Base-by-base conservation (phyloP, 441 rosid genomes). In the Codiaeum variegatum region DNA sequence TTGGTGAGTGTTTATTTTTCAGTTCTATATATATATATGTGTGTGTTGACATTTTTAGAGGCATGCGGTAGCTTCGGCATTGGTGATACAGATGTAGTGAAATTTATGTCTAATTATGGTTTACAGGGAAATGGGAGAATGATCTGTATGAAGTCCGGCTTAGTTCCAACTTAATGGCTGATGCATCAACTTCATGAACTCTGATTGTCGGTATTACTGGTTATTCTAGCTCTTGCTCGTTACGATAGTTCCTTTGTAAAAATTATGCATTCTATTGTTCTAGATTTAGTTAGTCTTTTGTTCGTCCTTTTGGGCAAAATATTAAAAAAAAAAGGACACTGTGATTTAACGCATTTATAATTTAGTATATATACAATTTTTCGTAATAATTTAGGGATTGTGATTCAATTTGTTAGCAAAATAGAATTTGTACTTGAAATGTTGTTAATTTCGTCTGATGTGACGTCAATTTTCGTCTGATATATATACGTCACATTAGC, bases 121-220 rank as follows among this genome's bases (percentile, higher is more conserved):
- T 68, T 68, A 73, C 88, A 92, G 99, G 82, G 74, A 86, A 88
- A 77, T 92, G 91, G 77, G 90, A 91, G 76, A 72, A 81, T 38
- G 73, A 82, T 76, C 82, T 89, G 0, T 94, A 88, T 58, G 97
- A 94, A 85, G 96, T 92, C 75, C 83, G 82, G 78, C 85, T 92
- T 46, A 79, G 92, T 52, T 90, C 99, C 67, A 85, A 85, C 78
- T 51, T 85, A 51, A 83, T 60, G 58, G 80, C 84, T 26, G 79
- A 63, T 38, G 78, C 79, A 42, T 75, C 85, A 72, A 32, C 93
- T 69, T 83, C 88, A 23, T 81, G 85, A 85, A 64, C 74, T 40
- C 74, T 40, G n/a, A 55, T 61, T 16, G 55, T 54, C 55, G 65
- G 59, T 73, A 62, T 66, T 82, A 51, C 51, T 67, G 31, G 67